These are phyloP conservation scores for Penicillium corylophilum DNA, from an alignment of 2,329 filamentous ascomycete species.

Conservation along the genomic window DNA sequence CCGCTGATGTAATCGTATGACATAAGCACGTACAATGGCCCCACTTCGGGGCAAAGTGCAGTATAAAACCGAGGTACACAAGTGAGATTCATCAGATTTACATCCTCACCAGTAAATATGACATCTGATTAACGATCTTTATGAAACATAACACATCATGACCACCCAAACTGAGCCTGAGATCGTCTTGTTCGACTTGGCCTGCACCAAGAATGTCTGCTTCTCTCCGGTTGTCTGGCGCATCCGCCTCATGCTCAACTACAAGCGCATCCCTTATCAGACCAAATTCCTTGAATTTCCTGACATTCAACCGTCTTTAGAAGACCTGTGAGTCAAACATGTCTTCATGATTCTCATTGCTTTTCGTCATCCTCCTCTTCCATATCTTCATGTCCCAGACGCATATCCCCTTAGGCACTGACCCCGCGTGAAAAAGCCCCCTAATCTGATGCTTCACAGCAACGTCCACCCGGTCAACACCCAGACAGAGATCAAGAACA, in stretches of 20 bases:
- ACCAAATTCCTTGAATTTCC: slow-evolving; percentile 46
- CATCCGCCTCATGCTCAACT: slow-evolving; percentile 48
- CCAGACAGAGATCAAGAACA: slow-evolving; percentile 2
- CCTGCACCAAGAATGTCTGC: slow-evolving; percentile 41
- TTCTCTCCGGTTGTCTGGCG: slow-evolving; percentile 47
- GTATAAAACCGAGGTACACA: not conserved
- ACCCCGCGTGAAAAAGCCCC: slow-evolving; percentile 9
- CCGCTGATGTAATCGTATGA: not conserved
- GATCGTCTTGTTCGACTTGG: slow-evolving; percentile 44
- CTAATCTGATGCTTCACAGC: no score
- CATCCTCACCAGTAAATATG: no score
- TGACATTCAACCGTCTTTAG: slow-evolving; percentile 45
- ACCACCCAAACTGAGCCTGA: slow-evolving; percentile 26
- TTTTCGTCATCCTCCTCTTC: not conserved
- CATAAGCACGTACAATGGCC: not conserved
- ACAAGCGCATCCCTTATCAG: slow-evolving; percentile 43
- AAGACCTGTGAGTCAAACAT: slow-evolving; percentile 35
- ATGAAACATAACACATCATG: not conserved
- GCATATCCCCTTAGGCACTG: slow-evolving; percentile 21
- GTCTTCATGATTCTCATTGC: no score
- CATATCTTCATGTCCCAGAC: not conserved
- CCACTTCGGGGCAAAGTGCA: not conserved
- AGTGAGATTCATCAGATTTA: not conserved
- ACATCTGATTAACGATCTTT: no score
- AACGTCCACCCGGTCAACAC: no score